Evolutionary conservation across 2,329 filamentous ascomycete species (phyloP).

Genomic region (Tympanopsis confertula): DNA sequence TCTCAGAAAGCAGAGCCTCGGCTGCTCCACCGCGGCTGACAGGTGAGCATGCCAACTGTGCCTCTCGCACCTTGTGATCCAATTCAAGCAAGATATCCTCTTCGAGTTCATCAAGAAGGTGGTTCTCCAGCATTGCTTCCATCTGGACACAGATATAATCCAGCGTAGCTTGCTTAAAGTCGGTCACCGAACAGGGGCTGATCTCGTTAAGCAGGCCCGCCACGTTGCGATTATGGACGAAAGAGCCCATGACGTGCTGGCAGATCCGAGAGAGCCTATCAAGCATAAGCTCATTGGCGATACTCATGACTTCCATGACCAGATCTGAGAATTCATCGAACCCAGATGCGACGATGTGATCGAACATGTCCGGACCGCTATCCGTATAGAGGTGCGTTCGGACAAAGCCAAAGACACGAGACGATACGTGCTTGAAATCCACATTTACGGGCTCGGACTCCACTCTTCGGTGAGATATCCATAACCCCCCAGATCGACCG

Average conservation of each 20-base stretch:
- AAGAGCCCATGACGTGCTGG: slow-evolving; percentile 70
- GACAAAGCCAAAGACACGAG: slow-evolving; percentile 65
- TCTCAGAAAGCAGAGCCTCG: slow-evolving; percentile 53
- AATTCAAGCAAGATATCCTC: slow-evolving; percentile 72
- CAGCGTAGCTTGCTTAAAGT: slow-evolving; percentile 78
- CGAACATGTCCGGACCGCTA: slow-evolving; percentile 67
- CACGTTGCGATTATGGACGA: slow-evolving; percentile 78
- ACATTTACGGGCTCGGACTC: slow-evolving; percentile 47
- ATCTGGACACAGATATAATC: slow-evolving; percentile 88
- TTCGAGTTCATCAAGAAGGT: slow-evolving; percentile 75
- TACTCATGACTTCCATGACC: slow-evolving; percentile 80
- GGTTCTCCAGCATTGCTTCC: slow-evolving; percentile 84
- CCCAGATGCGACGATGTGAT: slow-evolving; percentile 57
- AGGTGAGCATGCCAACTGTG: slow-evolving; percentile 69
- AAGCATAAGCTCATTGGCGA: slow-evolving; percentile 90
- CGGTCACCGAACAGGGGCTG: slow-evolving; percentile 67
- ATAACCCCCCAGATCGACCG: slow-evolving; percentile 74
- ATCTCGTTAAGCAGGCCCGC: slow-evolving; percentile 77
- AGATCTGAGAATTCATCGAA: slow-evolving; percentile 79
- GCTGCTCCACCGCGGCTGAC: slow-evolving; percentile 66
- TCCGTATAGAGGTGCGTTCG: slow-evolving; percentile 77
- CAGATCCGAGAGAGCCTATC: slow-evolving; percentile 83
- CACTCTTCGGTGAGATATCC: slow-evolving; percentile 58
- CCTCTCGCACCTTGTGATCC: slow-evolving; percentile 67
- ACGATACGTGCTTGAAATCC: slow-evolving; percentile 71